phyloP scores from a whole-genome alignment of 306 rosid genomes.

The Vachellia pachyceras region DNA sequence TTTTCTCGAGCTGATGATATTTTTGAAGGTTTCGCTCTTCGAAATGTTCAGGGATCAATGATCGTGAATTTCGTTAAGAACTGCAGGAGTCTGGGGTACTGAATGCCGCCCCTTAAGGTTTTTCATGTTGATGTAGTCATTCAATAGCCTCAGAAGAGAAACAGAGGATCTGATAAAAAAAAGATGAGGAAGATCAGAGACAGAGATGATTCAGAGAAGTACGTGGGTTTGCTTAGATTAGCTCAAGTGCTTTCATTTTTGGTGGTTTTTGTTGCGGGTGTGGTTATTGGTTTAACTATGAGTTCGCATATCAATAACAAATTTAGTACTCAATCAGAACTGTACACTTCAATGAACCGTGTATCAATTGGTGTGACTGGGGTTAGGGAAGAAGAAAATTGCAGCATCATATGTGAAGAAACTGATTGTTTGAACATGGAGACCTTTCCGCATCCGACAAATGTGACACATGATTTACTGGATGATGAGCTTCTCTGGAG shows the following conservation, averaged over 20 bases:
- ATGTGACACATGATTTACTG: slow-evolving; percentile 56
- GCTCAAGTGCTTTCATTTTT: slow-evolving; percentile 59
- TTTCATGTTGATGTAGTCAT: no score
- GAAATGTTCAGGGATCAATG: background rate
- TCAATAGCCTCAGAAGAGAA: background rate
- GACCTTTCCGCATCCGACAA: slow-evolving; percentile 51
- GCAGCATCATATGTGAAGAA: slow-evolving; percentile 38
- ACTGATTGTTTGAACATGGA: slow-evolving; percentile 49
- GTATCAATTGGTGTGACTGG: slow-evolving; percentile 43
- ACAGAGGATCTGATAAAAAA: background rate
- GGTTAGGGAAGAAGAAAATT: slow-evolving; percentile 29
- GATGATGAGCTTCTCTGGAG: slow-evolving; percentile 89
- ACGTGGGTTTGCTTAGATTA: slow-evolving; percentile 62
- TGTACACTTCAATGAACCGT: slow-evolving; percentile 48
- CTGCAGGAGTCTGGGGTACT: background rate
- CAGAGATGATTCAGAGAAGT: slow-evolving; percentile 59
- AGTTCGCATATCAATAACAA: slow-evolving; percentile 61
- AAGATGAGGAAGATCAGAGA: slow-evolving; percentile 52
- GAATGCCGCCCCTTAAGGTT: no score
- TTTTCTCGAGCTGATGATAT: background rate
- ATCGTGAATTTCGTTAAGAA: background rate
- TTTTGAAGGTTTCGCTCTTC: background rate
- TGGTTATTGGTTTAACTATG: slow-evolving; percentile 72
- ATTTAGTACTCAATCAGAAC: slow-evolving; percentile 50
- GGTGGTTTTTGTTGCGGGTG: slow-evolving; percentile 79